A percentile compares a stretch with the other conserved stretches of the same genome.
These are phyloP conservation scores for Daldinia concentrica DNA, from an alignment of 495 filamentous ascomycete genomes.

Conservation along the genomic window DNA sequence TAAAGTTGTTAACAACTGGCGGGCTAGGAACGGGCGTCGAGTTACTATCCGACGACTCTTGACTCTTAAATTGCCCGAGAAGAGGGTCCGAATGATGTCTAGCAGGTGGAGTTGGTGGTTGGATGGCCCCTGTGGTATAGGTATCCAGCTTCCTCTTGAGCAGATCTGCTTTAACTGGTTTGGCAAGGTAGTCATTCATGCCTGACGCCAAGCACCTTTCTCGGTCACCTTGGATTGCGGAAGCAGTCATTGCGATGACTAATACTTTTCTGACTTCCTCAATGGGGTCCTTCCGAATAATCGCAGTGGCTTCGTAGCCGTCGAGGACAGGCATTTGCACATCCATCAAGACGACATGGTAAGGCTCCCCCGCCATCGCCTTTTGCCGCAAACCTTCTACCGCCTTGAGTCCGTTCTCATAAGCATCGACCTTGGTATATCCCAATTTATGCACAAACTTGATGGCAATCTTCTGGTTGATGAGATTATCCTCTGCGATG, in stretches of 20 bases:
- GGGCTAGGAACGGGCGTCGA: slow-evolving; percentile 23
- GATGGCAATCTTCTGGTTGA: slow-evolving; percentile 91
- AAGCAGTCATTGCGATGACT: slow-evolving; percentile 93
- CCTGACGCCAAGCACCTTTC: slow-evolving; percentile 92
- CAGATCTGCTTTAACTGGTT: slow-evolving; percentile 80
- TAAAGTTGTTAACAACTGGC: slow-evolving; percentile 6
- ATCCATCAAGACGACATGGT: slow-evolving; percentile 90
- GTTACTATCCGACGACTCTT: slow-evolving; percentile 16
- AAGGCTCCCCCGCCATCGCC: slow-evolving; percentile 72
- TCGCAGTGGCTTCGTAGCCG: slow-evolving; percentile 89
- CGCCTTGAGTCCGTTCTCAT: slow-evolving; percentile 83
- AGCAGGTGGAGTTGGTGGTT: slow-evolving; percentile 42
- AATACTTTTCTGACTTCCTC: slow-evolving; percentile 78
- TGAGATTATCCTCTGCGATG: slow-evolving; percentile 91
- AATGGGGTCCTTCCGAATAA: slow-evolving; percentile 77
- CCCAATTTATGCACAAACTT: slow-evolving; percentile 87
- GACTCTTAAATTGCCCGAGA: slow-evolving; percentile 6
- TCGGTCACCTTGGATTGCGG: slow-evolving; percentile 87
- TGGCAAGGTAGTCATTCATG: slow-evolving; percentile 96
- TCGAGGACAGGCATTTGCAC: slow-evolving; percentile 95
- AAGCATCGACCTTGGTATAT: slow-evolving; percentile 80
- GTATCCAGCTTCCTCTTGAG: slow-evolving; percentile 79
- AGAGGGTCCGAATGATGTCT: slow-evolving; percentile 27
- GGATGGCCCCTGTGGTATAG: slow-evolving; percentile 56
- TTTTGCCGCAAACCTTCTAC: slow-evolving; percentile 83